Evolutionary conservation across 305 asterid genomes (phyloP), one percentile per base, ranked within the genome.

Genomic region (Fraxinus sp.): DNA sequence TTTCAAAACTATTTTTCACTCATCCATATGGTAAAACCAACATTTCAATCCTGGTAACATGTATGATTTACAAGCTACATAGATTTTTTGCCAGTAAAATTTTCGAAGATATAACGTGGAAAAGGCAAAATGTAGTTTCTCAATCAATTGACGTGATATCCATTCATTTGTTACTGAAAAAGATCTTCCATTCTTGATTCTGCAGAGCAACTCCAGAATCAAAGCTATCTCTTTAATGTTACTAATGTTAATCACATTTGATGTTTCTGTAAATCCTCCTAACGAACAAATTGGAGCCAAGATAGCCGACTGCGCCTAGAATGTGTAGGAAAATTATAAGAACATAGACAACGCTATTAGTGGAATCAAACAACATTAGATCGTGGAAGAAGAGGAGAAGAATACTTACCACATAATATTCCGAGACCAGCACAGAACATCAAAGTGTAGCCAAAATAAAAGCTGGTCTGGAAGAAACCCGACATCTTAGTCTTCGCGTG

Each of bases 381-480:
- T 18, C 18, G 66, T 1, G 74, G 7, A 74, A 59, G 32, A 41
- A 74, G 64, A 55, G 39, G 28, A 28, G n/a, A 10, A 71, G 24
- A 32, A 52, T 13, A 76, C 88, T 88, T 71, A 92, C 97, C 97
- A 24, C 97, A 92, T 13, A 92, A 91, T 72, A 90, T 92, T 79
- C 94, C 92, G 76, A 92, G 78, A 82, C 97, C 97, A 74, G 91
- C 90, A 77, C 93, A 90, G 88, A 92, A 91, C 93, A 91, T 92
- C 90, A 89, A 73, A 37, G 93, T 90, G 88, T 92, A 92, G 77
- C 95, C 93, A 37, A 91, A 92, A 83, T 92, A 92, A 83, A 92
- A 88, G 89, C 93, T 92, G 86, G 93, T 92, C 86, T 92, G 94
- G 86, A 92, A 87, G 86, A 92, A 90, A 71, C 97, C 95, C 2